Base-by-base conservation (phyloP, 2,329 filamentous ascomycete genomes). In the Atkinsonella texensis region DNA sequence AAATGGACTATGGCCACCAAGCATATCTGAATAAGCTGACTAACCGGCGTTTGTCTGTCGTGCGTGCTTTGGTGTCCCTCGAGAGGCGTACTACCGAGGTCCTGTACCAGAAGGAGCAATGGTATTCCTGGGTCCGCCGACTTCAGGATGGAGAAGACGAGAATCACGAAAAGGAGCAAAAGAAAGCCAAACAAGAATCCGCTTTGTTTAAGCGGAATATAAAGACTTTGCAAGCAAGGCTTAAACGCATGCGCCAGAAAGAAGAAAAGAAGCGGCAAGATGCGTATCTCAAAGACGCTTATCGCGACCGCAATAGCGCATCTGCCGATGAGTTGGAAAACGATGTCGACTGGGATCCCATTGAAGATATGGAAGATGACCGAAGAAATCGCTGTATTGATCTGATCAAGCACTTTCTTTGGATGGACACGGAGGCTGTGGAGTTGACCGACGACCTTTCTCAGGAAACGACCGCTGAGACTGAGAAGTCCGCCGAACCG, bases 361-460 rank as follows among this genome's bases (percentile, higher is more conserved):
- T 64, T 6, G 53, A 62, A 41, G 60, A 63, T 13, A 44, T 59
- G 46, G 55, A 57, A 1, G 20, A 57, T 17, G 53, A 60, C 18
- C 58, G 57, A 35, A 55, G 62, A 15, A 31, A 60, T 18, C 56
- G 54, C 4, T 64, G 59, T 44, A 57, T 64, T 31, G 60, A 63
- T 11, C 46, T 64, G 53, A 62, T 63, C 39, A 61, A 57, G 46
- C 57, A 63, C 31, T 64, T 63, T 15, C 57, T 63, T 7, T 63
- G 60, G 62, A 55, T 63, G 53, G 52, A 61, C 35, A 12, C 11
- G 35, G 35, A 38, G 35, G 15, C 11, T 1, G 31, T 40, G 1
- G 20, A 38, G n/a, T 40, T 50, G 2, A 17, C 18, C 5, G 50
- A 51, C 3, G 42, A 48, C 15, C 2, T 7, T 10, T 38, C 35